phyloP scores from a whole-genome alignment of 352 stramenopile genomes.

The Plasmopara viticola region DNA sequence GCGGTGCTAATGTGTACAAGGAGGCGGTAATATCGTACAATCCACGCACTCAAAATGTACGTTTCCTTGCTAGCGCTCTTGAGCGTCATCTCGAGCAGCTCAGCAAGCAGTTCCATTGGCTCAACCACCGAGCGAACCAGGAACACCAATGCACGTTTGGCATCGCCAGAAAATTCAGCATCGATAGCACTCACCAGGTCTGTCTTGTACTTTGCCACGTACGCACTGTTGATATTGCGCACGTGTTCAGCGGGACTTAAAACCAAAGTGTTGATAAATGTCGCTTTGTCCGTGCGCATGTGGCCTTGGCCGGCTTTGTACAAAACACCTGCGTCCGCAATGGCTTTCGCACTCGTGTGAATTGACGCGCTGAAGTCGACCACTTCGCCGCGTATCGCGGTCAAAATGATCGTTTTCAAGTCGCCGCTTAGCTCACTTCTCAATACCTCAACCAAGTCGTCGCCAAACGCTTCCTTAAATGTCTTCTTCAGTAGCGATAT shows the following conservation, averaged over 20 bases:
- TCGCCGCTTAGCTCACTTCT: constrained; percentile 47
- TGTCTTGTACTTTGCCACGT: constrained; percentile 47
- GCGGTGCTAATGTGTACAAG: constrained; percentile 27
- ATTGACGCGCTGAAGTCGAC: constrained; percentile 40
- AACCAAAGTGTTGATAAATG: constrained; percentile 43
- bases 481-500: constrained; percentile 73
- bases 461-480: constrained; percentile 43
- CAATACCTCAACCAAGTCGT: constrained; percentile 45
- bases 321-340: constrained; percentile 38
- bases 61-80: constrained; percentile 26
- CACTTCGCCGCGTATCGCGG: constrained; percentile 30
- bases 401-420: constrained; percentile 55
- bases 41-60: constrained; percentile 16
- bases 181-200: constrained; percentile 38
- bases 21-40: constrained; percentile 31
- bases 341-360: constrained; percentile 47
- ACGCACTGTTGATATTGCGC: constrained; percentile 42
- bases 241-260: constrained; percentile 38
- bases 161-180: constrained; percentile 43
- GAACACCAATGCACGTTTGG: constrained; percentile 33
- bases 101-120: constrained; percentile 25
- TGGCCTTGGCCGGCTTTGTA: constrained; percentile 64
- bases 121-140: constrained; percentile 27
- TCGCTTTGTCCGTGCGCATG: constrained; percentile 50
- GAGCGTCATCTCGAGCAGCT: constrained; percentile 37